phyloP scores from a whole-genome alignment of 257 asterid genomes.

The Rauvolfia tetraphylla region DNA sequence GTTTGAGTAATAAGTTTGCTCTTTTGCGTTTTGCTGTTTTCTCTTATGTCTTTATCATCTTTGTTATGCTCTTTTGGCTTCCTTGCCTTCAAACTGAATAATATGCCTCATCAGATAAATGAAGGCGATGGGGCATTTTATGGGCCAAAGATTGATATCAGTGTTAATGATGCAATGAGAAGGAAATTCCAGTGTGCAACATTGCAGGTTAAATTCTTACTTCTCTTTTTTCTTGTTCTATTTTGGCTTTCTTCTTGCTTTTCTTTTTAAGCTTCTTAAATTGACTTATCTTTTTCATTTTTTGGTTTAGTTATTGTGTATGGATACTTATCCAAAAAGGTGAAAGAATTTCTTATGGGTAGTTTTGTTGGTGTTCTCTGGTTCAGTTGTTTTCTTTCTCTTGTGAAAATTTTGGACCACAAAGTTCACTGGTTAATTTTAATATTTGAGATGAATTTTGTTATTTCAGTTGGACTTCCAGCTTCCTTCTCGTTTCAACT shows the following conservation, averaged over 20 bases:
- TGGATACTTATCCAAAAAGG: no score
- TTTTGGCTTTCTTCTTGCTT: constrained; percentile 10
- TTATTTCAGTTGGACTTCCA: constrained; percentile 94
- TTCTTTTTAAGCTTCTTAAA: background rate
- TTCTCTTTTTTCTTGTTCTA: background rate
- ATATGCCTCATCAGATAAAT: constrained; percentile 52
- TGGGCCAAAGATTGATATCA: constrained; percentile 92
- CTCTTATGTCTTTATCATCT: background rate
- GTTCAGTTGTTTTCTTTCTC: background rate
- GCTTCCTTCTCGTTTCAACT: constrained; percentile 88
- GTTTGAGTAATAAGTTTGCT: background rate
- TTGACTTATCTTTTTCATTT: background rate
- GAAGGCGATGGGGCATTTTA: constrained; percentile 98
- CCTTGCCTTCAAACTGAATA: constrained; percentile 19
- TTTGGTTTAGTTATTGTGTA: background rate
- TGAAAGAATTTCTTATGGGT: background rate
- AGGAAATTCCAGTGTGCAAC: constrained; percentile 98
- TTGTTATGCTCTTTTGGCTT: background rate
- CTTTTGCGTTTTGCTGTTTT: background rate
- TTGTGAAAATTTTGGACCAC: constrained; percentile 1
- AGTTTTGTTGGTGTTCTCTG: background rate
- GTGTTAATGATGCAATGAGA: constrained; percentile 91
- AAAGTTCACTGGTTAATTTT: background rate
- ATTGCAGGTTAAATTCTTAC: constrained; percentile 57
- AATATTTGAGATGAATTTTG: constrained; percentile 18